Evolutionary conservation across 1,284 basidiomycete species (phyloP).

Genomic region (Naganishia liquefaciens): DNA sequence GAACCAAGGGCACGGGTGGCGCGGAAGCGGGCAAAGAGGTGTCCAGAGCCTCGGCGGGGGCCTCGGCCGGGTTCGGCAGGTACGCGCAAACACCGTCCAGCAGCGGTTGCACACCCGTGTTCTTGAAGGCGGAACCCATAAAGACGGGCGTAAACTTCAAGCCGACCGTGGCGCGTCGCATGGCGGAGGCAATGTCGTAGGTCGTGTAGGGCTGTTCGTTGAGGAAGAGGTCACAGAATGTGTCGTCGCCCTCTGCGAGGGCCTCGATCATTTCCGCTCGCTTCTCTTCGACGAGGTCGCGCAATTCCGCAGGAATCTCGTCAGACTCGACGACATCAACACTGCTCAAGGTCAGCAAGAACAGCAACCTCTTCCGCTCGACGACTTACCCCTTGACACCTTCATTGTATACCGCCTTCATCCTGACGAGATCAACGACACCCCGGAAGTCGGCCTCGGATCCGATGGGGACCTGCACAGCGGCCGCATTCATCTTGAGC

Average conservation of each 20-base stretch:
- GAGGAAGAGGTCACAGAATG: slow-evolving; percentile 86
- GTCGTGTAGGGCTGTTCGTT: slow-evolving; percentile 76
- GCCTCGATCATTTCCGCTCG: slow-evolving; percentile 90
- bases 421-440: slow-evolving; percentile 89
- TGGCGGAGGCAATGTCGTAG: slow-evolving; percentile 75
- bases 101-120: slow-evolving; percentile 91
- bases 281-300: slow-evolving; percentile 75
- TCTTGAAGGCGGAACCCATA: slow-evolving; percentile 96
- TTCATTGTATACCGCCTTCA: slow-evolving; percentile 93
- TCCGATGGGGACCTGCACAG: slow-evolving; percentile 96
- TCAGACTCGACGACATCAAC: slow-evolving; percentile 79
- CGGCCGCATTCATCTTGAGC: slow-evolving; percentile 87
- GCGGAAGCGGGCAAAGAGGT: slow-evolving; percentile 67
- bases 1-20: slow-evolving; percentile 71
- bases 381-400: slow-evolving; percentile 82
- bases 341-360: slow-evolving; percentile 52
- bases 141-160: slow-evolving; percentile 97
- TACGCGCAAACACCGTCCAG: slow-evolving; percentile 96
- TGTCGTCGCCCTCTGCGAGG: slow-evolving; percentile 94
- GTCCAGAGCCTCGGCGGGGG: slow-evolving; percentile 79
- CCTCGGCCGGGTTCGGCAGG: slow-evolving; percentile 85
- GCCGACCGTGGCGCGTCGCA: slow-evolving; percentile 82
- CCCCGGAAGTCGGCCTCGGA: slow-evolving; percentile 84
- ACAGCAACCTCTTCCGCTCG: background rate
- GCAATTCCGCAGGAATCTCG: slow-evolving; percentile 78